These are phyloP conservation scores for Alternaria sp. DNA, from an alignment of 2,329 filamentous ascomycete species.

Conservation along the genomic window DNA sequence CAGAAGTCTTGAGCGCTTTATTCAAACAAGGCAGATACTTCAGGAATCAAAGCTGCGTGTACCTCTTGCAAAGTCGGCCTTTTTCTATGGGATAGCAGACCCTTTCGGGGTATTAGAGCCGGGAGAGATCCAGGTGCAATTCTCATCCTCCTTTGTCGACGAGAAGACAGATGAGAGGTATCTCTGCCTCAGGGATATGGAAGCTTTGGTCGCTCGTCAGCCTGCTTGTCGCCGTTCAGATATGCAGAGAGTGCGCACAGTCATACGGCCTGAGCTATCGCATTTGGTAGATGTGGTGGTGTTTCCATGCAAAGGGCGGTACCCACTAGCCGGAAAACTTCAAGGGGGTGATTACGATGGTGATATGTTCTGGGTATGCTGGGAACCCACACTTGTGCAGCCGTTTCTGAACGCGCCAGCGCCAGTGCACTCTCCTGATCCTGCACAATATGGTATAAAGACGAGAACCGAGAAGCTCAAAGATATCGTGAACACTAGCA, in stretches of 20 bases:
- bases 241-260: conserved; percentile 68
- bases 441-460: conserved; percentile 59
- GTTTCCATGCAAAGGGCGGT: conserved; percentile 71
- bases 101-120: conserved; percentile 68
- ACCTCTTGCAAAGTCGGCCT: conserved; percentile 67
- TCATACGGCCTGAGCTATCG: conserved; percentile 66
- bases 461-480: conserved; percentile 60
- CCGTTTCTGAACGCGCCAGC: conserved; percentile 71
- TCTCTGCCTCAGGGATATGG: conserved; percentile 62
- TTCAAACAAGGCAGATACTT: conserved; percentile 62
- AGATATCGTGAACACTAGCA: conserved; percentile 52
- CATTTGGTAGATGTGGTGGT: conserved; percentile 80
- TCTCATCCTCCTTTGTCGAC: conserved; percentile 68
- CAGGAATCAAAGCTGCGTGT: conserved; percentile 68
- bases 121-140: conserved; percentile 72
- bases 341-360: conserved; percentile 86
- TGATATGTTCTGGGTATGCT: conserved; percentile 79
- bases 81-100: conserved; percentile 73
- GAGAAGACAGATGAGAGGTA: conserved; percentile 63
- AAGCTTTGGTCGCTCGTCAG: conserved; percentile 73
- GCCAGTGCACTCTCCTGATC: conserved; percentile 58
- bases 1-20: conserved; percentile 58
- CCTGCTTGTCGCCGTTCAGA: conserved; percentile 76
- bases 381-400: conserved; percentile 70
- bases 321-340: conserved; percentile 72